phyloP scores from a whole-genome alignment of 2,329 filamentous ascomycete genomes.

The Fusarium avenaceum region DNA sequence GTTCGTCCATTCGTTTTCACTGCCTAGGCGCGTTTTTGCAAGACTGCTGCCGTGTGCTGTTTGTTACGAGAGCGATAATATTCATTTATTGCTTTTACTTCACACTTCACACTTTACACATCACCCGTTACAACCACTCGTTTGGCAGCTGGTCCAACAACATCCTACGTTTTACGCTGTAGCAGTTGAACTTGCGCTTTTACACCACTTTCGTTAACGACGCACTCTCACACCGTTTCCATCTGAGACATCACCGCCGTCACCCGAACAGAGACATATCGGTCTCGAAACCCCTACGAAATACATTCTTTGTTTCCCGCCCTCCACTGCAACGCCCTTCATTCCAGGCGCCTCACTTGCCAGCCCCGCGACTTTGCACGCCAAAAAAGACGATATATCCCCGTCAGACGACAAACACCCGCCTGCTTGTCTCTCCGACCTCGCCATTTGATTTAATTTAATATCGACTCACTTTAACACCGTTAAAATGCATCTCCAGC shows the following conservation, averaged over 20 bases:
- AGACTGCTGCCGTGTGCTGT: conserved; percentile 36
- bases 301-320: conserved; percentile 49
- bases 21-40: conserved; percentile 45
- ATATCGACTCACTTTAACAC: neutral
- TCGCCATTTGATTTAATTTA: neutral
- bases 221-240: conserved; percentile 15
- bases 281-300: conserved; percentile 41
- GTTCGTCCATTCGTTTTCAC: conserved; percentile 51
- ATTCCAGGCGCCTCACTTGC: conserved; percentile 48
- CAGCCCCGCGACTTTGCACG: conserved; percentile 38
- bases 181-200: conserved; percentile 25
- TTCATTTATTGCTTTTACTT: conserved; percentile 32
- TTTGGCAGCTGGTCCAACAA: conserved; percentile 50
- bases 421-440: neutral
- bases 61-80: conserved; percentile 18
- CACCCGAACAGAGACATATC: conserved; percentile 38
- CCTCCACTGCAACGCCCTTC: conserved; percentile 41
- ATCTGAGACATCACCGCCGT: conserved; percentile 48
- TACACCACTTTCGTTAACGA: conserved; percentile 25
- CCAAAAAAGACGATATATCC: conserved; percentile 35
- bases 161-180: conserved; percentile 25
- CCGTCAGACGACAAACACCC: conserved; percentile 3
- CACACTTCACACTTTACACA: conserved; percentile 17
- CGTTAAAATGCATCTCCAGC: conserved; percentile 50
- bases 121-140: conserved; percentile 19